Evolutionary conservation across 2,329 filamentous ascomycete species (phyloP).

Genomic region (Cladophialophora psammophila): DNA sequence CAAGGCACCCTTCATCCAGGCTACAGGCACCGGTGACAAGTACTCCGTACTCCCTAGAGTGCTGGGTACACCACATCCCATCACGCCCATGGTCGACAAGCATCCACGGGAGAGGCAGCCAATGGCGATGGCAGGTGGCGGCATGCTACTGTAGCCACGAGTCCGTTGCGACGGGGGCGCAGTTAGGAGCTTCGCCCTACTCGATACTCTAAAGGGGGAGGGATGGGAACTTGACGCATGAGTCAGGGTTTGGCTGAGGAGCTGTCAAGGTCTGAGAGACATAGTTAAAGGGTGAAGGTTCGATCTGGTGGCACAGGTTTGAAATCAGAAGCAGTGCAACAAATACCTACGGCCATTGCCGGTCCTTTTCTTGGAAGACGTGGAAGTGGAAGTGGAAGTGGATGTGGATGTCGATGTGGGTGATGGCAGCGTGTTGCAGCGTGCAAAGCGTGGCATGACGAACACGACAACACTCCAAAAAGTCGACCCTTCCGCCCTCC

Average conservation of each 20-base stretch:
- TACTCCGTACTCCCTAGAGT: neutral
- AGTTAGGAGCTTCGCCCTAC: slow-evolving; percentile 11
- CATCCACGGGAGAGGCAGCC: slow-evolving; percentile 14
- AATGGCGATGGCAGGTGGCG: slow-evolving; percentile 20
- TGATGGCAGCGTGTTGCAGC: neutral
- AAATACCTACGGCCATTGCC: no score
- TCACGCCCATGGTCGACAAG: neutral
- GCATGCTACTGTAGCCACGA: slow-evolving; percentile 8
- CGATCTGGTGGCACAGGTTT: neutral
- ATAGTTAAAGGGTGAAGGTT: no score
- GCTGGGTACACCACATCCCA: neutral
- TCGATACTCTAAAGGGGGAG: neutral
- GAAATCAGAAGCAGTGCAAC: no score
- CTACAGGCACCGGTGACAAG: neutral
- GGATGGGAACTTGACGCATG: slow-evolving; percentile 1
- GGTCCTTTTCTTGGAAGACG: no score
- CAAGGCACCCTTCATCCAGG: neutral
- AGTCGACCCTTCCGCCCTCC: no score
- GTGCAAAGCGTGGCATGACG: neutral
- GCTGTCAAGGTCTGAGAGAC: neutral
- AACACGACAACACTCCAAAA: neutral
- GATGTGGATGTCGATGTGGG: no score
- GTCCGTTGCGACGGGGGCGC: slow-evolving; percentile 19
- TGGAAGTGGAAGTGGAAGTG: no score
- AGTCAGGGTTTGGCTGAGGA: slow-evolving; percentile 1